phyloP scores from a whole-genome alignment of 1,284 basidiomycete genomes.

The Heliocybe sulcata region DNA sequence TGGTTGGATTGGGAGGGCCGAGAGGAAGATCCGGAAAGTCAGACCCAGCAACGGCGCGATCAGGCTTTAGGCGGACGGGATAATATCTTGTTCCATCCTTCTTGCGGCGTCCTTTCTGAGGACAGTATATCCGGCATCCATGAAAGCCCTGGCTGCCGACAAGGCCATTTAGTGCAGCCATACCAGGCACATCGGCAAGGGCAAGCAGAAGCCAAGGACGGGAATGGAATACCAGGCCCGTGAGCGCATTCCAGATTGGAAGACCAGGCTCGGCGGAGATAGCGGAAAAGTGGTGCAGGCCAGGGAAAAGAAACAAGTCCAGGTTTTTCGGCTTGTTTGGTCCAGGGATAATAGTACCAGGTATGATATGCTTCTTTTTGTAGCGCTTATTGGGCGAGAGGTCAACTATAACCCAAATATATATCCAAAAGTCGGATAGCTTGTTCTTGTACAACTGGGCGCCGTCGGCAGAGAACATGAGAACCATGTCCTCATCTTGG shows the following conservation, averaged over 20 bases:
- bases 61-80: conserved; percentile 12
- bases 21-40: background rate
- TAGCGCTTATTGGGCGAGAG: background rate
- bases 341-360: conserved; percentile 10
- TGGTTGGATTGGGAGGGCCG: background rate
- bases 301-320: conserved; percentile 9
- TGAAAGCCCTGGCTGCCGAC: conserved; percentile 24
- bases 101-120: conserved; percentile 17
- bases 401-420: background rate
- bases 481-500: background rate
- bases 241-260: too few relatives aligned
- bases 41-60: conserved; percentile 1
- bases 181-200: conserved; percentile 25
- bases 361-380: conserved; percentile 6
- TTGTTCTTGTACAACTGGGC: background rate
- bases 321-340: conserved; percentile 9
- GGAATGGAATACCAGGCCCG: conserved; percentile 7
- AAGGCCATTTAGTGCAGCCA: conserved; percentile 20
- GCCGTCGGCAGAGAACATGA: background rate
- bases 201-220: conserved; percentile 16
- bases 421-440: background rate
- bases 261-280: conserved; percentile 9
- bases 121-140: conserved; percentile 23
- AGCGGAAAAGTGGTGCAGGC: conserved; percentile 23
- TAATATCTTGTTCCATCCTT: conserved; percentile 13